These are phyloP conservation scores for Paratinospora sagittata DNA, from an alignment of 164 flowering plant genomes.

Conservation along the genomic window DNA sequence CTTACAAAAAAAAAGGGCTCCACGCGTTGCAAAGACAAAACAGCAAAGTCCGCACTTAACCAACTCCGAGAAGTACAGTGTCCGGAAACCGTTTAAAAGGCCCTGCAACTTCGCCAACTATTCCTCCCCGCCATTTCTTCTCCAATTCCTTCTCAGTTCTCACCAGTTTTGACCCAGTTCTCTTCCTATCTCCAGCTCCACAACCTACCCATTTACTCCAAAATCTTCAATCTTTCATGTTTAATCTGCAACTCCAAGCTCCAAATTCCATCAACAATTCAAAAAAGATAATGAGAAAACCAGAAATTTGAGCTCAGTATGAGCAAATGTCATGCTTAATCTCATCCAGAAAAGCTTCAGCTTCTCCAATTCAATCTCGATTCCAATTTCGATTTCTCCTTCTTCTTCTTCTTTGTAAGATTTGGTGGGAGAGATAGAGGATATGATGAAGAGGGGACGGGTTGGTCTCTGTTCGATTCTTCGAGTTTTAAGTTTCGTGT, in stretches of 20 bases:
- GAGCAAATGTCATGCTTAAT: slow-evolving; percentile 13
- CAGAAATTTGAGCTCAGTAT: neutral
- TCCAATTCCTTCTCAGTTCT: slow-evolving; percentile 10
- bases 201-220: neutral
- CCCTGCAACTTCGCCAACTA: slow-evolving; percentile 28
- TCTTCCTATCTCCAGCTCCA: too few relatives aligned
- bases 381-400: too few relatives aligned
- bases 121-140: slow-evolving; percentile 51
- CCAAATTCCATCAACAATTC: neutral
- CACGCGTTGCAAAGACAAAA: neutral
- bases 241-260: too few relatives aligned
- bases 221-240: neutral
- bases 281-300: neutral
- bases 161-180: neutral
- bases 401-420: neutral
- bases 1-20: neutral
- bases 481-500: neutral
- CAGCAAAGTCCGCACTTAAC: neutral
- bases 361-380: neutral
- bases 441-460: slow-evolving; percentile 6
- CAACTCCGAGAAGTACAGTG: neutral
- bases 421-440: neutral
- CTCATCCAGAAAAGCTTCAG: too few relatives aligned
- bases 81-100: neutral
- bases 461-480: neutral